Base-by-base conservation (phyloP, 2,329 filamentous ascomycete species). In the Sporothrix pseudoabietina region DNA sequence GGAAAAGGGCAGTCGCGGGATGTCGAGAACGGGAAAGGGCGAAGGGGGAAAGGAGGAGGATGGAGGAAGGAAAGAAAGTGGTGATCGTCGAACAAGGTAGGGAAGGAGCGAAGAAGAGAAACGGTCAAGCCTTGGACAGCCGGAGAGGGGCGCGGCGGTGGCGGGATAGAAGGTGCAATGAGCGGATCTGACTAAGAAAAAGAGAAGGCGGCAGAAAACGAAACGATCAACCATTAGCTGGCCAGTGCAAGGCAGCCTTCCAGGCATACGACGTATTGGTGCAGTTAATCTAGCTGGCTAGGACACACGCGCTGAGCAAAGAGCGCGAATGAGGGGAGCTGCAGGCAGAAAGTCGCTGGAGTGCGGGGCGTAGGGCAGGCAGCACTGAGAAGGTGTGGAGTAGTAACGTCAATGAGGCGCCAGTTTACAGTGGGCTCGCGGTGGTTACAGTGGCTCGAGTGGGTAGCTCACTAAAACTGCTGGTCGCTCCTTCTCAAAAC, bases 121-220 rank as follows among this genome's bases (percentile, higher is more conserved):
- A 68, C 44, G 32, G 71, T 68, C 71, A 63, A 54, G 57, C 41
- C 41, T 63, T 71, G 57, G 41, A 44, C 52, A 61, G 35, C 22
- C 41, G 55, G 70, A 52, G 69, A 71, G 69, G 68, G 69, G 69
- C 41, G 68, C 52, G 69, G 69, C 22, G 69, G 69, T 71, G 69
- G 69, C 69, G 69, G 69, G 49, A 57, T 26, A 54, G 39, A 3
- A 59, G 54, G 39, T 14, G 12, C 41, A 6, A 41, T 26, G 54
- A 26, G 52, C 26, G 22, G 22, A 71, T 54, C 47, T 71, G 52
- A 71, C 69, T 71, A 71, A 71, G 69, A 39, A 44, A 26, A 32
- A 32, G 52, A 35, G 32, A 35, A 54, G 19, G 52, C 49, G 68
- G 68, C 52, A 70, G 52, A 57, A 70, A 70, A 32, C 32, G n/a